phyloP scores from a whole-genome alignment of 805 yeast genomes.

The Cyberlindnera saturnus region DNA sequence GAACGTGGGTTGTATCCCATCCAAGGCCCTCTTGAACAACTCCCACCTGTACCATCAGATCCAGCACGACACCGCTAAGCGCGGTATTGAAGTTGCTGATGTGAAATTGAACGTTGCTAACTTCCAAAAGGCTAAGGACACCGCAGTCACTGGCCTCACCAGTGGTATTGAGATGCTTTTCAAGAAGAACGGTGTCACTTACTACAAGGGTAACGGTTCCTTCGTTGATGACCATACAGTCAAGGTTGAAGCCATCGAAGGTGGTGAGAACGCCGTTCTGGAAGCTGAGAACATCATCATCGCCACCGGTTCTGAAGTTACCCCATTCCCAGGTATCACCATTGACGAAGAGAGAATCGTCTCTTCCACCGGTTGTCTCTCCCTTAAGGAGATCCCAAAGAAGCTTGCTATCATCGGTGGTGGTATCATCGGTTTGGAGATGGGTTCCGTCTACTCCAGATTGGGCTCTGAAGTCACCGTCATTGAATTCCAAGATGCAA shows the following conservation, averaged over 20 bases:
- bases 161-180: conserved; percentile 91
- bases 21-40: conserved; percentile 92
- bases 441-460: conserved; percentile 97
- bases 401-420: conserved; percentile 92
- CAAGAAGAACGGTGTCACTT: conserved; percentile 92
- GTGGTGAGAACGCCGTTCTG: conserved; percentile 64
- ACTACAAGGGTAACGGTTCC: conserved; percentile 90
- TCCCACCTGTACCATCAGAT: conserved; percentile 89
- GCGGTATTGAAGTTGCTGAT: conserved; percentile 87
- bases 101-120: conserved; percentile 69
- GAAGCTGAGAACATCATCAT: conserved; percentile 85
- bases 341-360: conserved; percentile 97
- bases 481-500: conserved; percentile 80
- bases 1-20: conserved; percentile 98
- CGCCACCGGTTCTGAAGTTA: conserved; percentile 98
- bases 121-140: conserved; percentile 89
- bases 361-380: conserved; percentile 86
- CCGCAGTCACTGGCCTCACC: conserved; percentile 83
- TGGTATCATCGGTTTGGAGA: conserved; percentile 98
- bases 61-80: conserved; percentile 69
- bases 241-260: conserved; percentile 81
- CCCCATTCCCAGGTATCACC: conserved; percentile 97
- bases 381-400: conserved; percentile 87
- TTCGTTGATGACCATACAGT: conserved; percentile 76
- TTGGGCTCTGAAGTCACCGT: conserved; percentile 94